A percentile compares a stretch with the other conserved stretches of the same genome.
Evolutionary conservation across 257 asterid species (phyloP).

Genomic region (Cinchona pubescens): DNA sequence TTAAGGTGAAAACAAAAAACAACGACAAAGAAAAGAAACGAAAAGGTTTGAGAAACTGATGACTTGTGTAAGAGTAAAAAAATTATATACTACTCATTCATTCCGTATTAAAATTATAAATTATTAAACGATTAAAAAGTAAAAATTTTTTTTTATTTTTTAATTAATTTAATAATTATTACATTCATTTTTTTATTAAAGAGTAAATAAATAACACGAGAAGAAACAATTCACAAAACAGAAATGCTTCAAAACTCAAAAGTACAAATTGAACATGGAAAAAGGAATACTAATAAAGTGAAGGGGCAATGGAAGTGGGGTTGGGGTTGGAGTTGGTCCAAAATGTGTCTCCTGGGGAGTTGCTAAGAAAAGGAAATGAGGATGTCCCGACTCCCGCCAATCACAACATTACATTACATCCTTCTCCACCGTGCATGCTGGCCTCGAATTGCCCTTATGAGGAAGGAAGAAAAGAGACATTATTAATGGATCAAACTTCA

Average conservation of each 20-base stretch:
- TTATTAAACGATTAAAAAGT: too few species aligned
- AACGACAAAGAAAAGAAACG: not conserved
- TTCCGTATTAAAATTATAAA: too few species aligned
- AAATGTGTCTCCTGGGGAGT: conserved; percentile 20
- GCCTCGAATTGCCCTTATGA: not conserved
- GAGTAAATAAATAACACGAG: too few species aligned
- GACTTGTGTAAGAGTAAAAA: too few species aligned
- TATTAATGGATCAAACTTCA: not conserved
- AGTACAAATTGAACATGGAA: not conserved
- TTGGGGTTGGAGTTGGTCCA: not conserved
- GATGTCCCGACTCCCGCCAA: conserved; percentile 28
- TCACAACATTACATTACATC: conserved; percentile 8
- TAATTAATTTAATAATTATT: too few species aligned
- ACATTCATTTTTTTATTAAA: too few species aligned
- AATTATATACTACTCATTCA: too few species aligned
- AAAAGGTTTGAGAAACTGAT: conserved; percentile 1
- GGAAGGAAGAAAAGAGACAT: not conserved
- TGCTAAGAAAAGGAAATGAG: conserved; percentile 31
- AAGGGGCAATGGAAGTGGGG: not conserved
- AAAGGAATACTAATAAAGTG: not conserved
- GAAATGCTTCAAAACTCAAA: not conserved
- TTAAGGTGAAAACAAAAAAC: conserved; percentile 5
- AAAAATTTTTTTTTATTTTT: too few species aligned
- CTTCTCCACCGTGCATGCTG: not conserved
- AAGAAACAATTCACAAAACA: too few species aligned